Base-by-base conservation (phyloP, 768 basidiomycete genomes). In the Xerocomellus amylosporus region DNA sequence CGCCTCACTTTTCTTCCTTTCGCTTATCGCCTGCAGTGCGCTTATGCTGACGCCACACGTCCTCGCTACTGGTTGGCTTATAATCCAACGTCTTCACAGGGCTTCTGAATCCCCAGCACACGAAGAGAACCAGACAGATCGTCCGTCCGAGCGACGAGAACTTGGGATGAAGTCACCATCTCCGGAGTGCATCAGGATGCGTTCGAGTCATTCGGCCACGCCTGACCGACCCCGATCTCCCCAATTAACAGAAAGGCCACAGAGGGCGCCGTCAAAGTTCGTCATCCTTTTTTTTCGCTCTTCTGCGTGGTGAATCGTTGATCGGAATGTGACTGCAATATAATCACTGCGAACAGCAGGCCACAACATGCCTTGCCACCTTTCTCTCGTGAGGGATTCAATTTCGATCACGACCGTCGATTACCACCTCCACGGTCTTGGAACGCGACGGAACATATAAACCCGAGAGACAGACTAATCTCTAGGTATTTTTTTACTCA, bases 331-430 rank as follows among this genome's bases (percentile, higher is more conserved):
- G 55, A 38, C 56, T 48, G 31, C 22, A 54, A 62, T 59, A 44
- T 48, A 63, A 59, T 63, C 55, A 33, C 59, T 62, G 61, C 61
- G 61, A 66, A 60, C 69, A 63, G 59, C 67, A 66, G 68, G 67
- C 58, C 57, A 53, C 71, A 64, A 64, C 69, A 71, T 69, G 71
- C 56, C 51, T 59, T 69, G 55, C 69, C 69, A 58, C 62, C 69
- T 57, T 58, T 70, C 51, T 56, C 69, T 56, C 67, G 65, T 48
- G 67, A 71, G 48, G 63, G 61, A 46, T 65, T 63, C 61, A 59
- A 64, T 65, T 64, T 68, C 64, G 67, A 67, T 67, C 69, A 62
- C 33, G 67, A 71, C 69, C 64, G 65, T 40, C 64, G 69, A 51
- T 62, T 72, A 47, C 62, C 70, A 39, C 67, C 56, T 54, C 65